Percentiles rank a stretch among this genome's conserved stretches.
phyloP scores from a whole-genome alignment of 306 rosid genomes.

The Purshia tridentata region DNA sequence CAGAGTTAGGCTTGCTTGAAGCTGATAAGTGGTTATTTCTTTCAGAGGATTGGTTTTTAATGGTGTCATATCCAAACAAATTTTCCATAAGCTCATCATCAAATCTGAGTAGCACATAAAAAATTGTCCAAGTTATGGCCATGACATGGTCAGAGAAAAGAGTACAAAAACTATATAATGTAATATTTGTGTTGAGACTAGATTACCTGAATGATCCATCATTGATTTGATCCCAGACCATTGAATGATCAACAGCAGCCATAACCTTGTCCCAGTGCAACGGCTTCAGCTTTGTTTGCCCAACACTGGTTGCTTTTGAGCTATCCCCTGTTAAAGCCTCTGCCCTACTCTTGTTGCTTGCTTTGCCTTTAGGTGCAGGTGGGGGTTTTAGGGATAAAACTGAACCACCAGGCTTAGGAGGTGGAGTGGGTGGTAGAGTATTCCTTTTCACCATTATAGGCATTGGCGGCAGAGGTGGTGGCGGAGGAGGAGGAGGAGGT shows the following conservation, averaged over 20 bases:
- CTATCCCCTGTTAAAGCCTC: conserved; percentile 33
- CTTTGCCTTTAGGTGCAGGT: conserved; percentile 37
- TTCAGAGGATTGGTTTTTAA: conserved; percentile 35
- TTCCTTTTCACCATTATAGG: conserved; percentile 14
- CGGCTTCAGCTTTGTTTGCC: conserved; percentile 64
- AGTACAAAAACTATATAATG: not conserved
- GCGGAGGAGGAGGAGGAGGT: not conserved
- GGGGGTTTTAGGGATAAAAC: conserved; percentile 46
- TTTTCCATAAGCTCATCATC: conserved; percentile 79
- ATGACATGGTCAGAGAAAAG: not conserved
- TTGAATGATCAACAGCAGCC: conserved; percentile 73
- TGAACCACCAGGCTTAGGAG: conserved; percentile 32
- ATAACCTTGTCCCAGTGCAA: conserved; percentile 90
- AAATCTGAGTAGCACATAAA: conserved; percentile 43
- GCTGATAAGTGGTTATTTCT: conserved; percentile 33
- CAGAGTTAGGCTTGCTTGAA: conserved; percentile 34
- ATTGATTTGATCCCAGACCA: conserved; percentile 81
- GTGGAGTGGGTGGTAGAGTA: conserved; percentile 33
- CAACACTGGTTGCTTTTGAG: conserved; percentile 30
- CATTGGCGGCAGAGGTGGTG: not conserved
- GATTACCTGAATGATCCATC: conserved; percentile 74
- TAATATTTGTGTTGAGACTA: not conserved
- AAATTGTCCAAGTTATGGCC: not conserved
- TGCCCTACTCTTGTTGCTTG: conserved; percentile 23
- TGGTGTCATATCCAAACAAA: conserved; percentile 62